These are phyloP conservation scores for Macroventuria anomochaeta DNA, from an alignment of 2,329 filamentous ascomycete genomes.

Conservation along the genomic window DNA sequence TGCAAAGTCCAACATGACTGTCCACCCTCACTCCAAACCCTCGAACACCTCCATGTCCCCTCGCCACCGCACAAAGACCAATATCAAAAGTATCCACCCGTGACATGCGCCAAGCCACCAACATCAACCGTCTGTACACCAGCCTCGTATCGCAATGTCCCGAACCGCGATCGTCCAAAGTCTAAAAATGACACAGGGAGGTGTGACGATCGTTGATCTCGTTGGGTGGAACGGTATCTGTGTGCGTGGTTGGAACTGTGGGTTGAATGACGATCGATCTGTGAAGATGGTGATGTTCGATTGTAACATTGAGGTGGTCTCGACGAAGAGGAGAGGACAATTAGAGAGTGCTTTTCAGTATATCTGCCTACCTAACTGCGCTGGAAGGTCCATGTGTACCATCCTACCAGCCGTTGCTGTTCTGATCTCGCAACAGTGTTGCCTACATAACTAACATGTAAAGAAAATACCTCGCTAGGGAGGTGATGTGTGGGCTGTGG, in stretches of 20 bases:
- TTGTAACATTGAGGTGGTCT: not conserved
- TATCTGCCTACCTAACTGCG: constrained; percentile 8
- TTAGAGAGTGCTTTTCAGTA: constrained; percentile 1
- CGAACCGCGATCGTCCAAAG: not conserved
- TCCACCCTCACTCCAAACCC: too few relatives aligned
- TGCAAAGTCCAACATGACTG: too few relatives aligned
- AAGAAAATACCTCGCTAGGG: not conserved
- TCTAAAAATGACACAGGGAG: constrained; percentile 3
- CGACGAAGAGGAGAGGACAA: not conserved
- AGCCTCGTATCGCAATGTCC: not conserved
- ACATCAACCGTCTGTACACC: not conserved
- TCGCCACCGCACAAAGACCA: not conserved
- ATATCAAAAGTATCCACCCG: not conserved
- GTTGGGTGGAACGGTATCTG: not conserved
- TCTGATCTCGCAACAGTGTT: not conserved
- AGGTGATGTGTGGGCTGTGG: not conserved
- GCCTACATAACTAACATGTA: not conserved
- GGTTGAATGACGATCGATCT: not conserved
- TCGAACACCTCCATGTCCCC: not conserved
- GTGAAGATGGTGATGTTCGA: not conserved
- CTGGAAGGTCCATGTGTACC: not conserved
- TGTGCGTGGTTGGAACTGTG: too few relatives aligned
- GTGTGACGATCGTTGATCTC: not conserved
- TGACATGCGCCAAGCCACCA: constrained; percentile 13
- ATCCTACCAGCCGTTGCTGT: constrained; percentile 5